These are phyloP conservation scores for Anisodus tanguticus DNA, from an alignment of 257 asterid species.

Conservation along the genomic window DNA sequence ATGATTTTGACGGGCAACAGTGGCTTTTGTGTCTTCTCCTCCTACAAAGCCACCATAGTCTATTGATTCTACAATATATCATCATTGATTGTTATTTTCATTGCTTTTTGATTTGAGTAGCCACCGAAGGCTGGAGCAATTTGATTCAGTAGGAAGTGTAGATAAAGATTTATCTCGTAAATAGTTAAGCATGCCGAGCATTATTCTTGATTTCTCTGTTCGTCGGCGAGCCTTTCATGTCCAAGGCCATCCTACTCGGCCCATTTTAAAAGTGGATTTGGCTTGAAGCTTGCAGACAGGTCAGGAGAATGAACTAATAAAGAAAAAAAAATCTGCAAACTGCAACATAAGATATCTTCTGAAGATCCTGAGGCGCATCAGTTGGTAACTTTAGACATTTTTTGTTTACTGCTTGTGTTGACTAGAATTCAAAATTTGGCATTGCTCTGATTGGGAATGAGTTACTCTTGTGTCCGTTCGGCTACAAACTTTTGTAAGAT, in stretches of 20 bases:
- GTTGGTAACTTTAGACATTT: conserved; percentile 32
- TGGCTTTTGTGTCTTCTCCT: too few relatives aligned
- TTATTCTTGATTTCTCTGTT: conserved; percentile 26
- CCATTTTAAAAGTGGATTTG: not conserved
- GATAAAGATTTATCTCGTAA: conserved; percentile 11
- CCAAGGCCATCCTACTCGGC: not conserved
- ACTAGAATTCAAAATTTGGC: conserved; percentile 26
- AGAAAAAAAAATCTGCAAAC: not conserved
- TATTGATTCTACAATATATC: not conserved
- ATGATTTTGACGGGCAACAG: not conserved
- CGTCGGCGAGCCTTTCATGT: conserved; percentile 20
- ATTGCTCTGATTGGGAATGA: conserved; percentile 19
- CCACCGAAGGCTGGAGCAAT: conserved; percentile 41
- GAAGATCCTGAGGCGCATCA: conserved; percentile 11
- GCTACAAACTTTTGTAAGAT: not conserved
- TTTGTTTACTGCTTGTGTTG: conserved; percentile 28
- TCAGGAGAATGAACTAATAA: not conserved
- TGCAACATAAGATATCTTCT: conserved; percentile 22
- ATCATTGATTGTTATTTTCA: not conserved
- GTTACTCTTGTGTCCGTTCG: not conserved
- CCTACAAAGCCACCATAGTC: not conserved
- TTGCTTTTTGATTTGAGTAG: conserved; percentile 31
- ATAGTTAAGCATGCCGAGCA: conserved; percentile 15
- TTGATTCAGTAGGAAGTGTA: conserved; percentile 8
- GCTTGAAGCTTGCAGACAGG: conserved; percentile 4